These are phyloP conservation scores for Mycosphaerella sp. DNA, from an alignment of 2,329 filamentous ascomycete genomes.

Conservation along the genomic window DNA sequence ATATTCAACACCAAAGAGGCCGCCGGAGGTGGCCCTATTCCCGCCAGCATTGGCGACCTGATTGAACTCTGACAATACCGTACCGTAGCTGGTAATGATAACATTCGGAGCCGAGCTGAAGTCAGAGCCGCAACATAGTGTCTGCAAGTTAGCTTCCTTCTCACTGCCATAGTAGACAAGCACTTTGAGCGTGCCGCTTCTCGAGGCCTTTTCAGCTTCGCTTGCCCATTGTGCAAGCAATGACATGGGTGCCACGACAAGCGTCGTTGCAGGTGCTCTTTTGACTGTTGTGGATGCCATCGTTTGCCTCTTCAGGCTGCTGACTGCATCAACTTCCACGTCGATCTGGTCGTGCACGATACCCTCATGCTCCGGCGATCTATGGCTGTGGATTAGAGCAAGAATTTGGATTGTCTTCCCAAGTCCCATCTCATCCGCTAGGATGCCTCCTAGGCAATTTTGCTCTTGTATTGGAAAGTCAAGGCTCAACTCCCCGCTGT, in stretches of 20 bases:
- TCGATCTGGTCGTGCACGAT: slow-evolving; percentile 24
- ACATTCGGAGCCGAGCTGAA: slow-evolving; percentile 72
- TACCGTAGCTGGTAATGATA: slow-evolving; percentile 91
- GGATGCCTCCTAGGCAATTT: slow-evolving; percentile 83
- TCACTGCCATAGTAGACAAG: slow-evolving; percentile 90
- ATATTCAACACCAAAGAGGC: slow-evolving; percentile 87
- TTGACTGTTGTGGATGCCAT: slow-evolving; percentile 53
- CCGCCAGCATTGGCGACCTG: slow-evolving; percentile 59
- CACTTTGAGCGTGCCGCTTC: slow-evolving; percentile 70
- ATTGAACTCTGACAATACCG: slow-evolving; percentile 82
- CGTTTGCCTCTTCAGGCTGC: slow-evolving; percentile 57
- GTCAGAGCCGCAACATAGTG: slow-evolving; percentile 70
- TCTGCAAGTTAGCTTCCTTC: slow-evolving; percentile 70
- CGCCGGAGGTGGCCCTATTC: slow-evolving; percentile 47
- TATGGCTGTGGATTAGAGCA: slow-evolving; percentile 80
- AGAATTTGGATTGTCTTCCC: slow-evolving; percentile 99
- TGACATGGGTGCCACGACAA: slow-evolving; percentile 96
- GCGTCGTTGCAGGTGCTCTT: slow-evolving; percentile 75
- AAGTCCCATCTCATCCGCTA: slow-evolving; percentile 96
- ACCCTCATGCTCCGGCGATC: slow-evolving; percentile 41
- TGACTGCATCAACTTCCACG: slow-evolving; percentile 42
- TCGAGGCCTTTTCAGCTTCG: slow-evolving; percentile 85
- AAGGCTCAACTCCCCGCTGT: slow-evolving; percentile 86
- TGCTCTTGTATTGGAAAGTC: slow-evolving; percentile 92
- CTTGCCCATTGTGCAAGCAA: slow-evolving; percentile 95